Conservation (phyloP, 345 rosid species). For the Pistacia vera region DNA sequence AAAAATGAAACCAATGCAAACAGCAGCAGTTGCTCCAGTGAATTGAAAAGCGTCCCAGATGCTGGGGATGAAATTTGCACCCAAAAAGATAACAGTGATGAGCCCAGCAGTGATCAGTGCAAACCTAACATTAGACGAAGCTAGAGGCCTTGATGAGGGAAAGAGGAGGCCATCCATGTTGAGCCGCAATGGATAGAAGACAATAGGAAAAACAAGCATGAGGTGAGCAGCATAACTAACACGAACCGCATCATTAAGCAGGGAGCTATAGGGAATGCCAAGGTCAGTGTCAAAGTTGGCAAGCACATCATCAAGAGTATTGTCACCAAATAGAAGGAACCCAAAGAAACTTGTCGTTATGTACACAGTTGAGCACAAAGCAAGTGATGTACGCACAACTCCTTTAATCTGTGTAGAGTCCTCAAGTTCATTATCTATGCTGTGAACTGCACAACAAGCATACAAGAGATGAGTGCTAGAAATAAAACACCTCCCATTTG, state of each 20-base stretch:
- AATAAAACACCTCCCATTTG: background rate
- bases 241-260: constrained; percentile 80
- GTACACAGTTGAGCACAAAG: constrained; percentile 73
- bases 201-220: constrained; percentile 91
- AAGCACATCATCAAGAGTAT: constrained; percentile 81
- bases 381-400: constrained; percentile 75
- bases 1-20: constrained; percentile 93
- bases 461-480: constrained; percentile 13
- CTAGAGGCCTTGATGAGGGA: constrained; percentile 64
- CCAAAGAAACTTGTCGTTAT: constrained; percentile 81
- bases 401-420: constrained; percentile 63
- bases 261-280: constrained; percentile 69
- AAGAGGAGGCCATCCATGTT: constrained; percentile 87
- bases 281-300: constrained; percentile 86
- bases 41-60: constrained; percentile 99
- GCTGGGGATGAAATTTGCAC: constrained; percentile 92
- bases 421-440: constrained; percentile 83
- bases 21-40: constrained; percentile 93
- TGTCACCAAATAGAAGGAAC: constrained; percentile 85
- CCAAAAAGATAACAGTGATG: constrained; percentile 60
- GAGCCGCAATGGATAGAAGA: constrained; percentile 79
- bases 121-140: constrained; percentile 66
- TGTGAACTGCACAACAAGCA: constrained; percentile 68
- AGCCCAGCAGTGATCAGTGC: constrained; percentile 61
- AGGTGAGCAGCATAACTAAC: constrained; percentile 87